A percentile compares a stretch with the other conserved stretches of the same genome.
phyloP scores from a whole-genome alignment of 2,329 filamentous ascomycete species.

The Elsinoe ampelina region DNA sequence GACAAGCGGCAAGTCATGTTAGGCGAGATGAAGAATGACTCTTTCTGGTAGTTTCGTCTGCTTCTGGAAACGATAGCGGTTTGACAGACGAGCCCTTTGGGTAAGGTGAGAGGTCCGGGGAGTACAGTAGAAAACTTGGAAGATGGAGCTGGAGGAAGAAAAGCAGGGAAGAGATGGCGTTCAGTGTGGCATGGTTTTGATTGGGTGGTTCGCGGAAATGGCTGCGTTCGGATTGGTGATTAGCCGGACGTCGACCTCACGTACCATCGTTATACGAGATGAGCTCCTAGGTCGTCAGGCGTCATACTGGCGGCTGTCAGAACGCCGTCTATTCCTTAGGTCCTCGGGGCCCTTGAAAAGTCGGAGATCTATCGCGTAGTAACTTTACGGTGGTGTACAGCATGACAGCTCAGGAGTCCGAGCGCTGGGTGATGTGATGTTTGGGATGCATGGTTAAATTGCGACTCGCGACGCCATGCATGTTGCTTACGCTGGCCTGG shows the following conservation, averaged over 20 bases:
- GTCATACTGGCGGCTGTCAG: background rate
- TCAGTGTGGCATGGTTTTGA: background rate
- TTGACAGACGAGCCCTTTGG: slow-evolving; percentile 1
- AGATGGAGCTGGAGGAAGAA: background rate
- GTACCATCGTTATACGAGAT: background rate
- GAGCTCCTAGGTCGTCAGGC: background rate
- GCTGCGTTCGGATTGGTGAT: background rate
- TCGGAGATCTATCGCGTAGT: background rate
- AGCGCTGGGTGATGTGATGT: background rate
- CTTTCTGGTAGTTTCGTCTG: background rate
- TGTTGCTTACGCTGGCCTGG: background rate
- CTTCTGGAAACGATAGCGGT: slow-evolving; percentile 7
- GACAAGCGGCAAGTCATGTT: background rate
- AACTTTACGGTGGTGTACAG: too few relatives aligned
- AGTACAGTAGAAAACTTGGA: slow-evolving; percentile 1
- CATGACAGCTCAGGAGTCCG: background rate
- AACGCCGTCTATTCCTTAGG: background rate
- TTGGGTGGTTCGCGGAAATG: background rate
- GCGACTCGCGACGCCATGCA: slow-evolving; percentile 8
- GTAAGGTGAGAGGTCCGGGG: background rate
- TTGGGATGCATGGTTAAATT: slow-evolving; percentile 8
- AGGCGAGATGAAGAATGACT: background rate
- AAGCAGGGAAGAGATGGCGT: slow-evolving; percentile 4
- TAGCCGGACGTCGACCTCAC: background rate
- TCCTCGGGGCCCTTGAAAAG: too few relatives aligned